phyloP scores from a whole-genome alignment of 176 grass and related monocot genomes.

The Thinopyrum elongatum region DNA sequence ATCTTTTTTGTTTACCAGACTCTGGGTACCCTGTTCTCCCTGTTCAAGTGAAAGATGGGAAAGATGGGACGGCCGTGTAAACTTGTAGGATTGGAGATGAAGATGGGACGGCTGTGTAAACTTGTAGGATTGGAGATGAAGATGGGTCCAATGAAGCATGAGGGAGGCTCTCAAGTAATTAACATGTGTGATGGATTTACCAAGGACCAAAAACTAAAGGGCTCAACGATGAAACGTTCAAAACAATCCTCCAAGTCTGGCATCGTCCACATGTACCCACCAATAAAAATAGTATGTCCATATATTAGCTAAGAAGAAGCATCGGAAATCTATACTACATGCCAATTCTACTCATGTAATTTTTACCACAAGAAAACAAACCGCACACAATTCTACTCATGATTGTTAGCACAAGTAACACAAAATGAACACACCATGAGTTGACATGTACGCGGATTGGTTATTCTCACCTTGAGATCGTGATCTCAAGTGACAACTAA shows the following conservation, averaged over 20 bases:
- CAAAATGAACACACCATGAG: no score
- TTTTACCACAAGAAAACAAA: background rate
- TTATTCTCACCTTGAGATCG: no score
- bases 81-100: background rate
- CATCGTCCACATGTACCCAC: background rate
- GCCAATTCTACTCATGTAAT: no score
- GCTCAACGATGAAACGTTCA: background rate
- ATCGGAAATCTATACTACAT: background rate
- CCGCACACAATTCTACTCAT: no score
- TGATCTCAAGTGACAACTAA: no score
- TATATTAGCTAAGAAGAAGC: no score
- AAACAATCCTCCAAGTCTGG: background rate
- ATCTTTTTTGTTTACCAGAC: background rate
- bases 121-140: no score
- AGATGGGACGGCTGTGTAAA: background rate
- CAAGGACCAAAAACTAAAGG: background rate
- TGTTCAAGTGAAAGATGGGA: slow-evolving; percentile 5
- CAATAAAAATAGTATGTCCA: no score
- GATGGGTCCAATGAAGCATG: background rate
- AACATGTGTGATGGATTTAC: background rate
- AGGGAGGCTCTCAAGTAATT: background rate
- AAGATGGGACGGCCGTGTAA: background rate
- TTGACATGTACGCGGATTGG: no score
- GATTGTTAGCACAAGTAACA: no score
- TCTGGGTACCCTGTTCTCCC: background rate